Percentiles rank a stretch among this genome's conserved stretches.
Evolutionary conservation across 257 asterid species (phyloP).

Genomic region (Lantana camara): DNA sequence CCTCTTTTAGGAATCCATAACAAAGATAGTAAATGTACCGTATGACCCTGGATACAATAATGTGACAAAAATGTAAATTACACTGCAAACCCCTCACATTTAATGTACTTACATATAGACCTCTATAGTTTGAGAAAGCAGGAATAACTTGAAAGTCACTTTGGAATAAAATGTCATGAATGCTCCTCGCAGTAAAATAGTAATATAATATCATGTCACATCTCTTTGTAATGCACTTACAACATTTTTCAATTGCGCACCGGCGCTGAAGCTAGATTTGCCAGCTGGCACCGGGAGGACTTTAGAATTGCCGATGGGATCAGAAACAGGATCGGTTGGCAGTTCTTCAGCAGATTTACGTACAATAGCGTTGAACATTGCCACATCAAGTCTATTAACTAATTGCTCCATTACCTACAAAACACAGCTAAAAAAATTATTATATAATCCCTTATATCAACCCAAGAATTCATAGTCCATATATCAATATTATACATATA

Average conservation of each 20-base stretch:
- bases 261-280: conserved; percentile 82
- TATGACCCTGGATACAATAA: too few species aligned
- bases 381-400: conserved; percentile 84
- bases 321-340: conserved; percentile 95
- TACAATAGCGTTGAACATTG: conserved; percentile 95
- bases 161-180: too few species aligned
- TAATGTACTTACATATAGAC: too few species aligned
- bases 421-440: background rate
- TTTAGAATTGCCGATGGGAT: conserved; percentile 76
- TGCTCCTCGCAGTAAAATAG: too few species aligned
- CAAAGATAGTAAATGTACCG: too few species aligned
- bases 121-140: too few species aligned
- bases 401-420: conserved; percentile 89
- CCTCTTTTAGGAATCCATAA: too few species aligned
- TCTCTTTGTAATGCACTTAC: conserved; percentile 45
- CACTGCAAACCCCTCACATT: too few species aligned
- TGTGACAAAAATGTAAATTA: too few species aligned
- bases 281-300: conserved; percentile 91
- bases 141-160: too few species aligned
- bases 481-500: too few species aligned
- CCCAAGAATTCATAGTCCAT: too few species aligned
- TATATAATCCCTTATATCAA: background rate
- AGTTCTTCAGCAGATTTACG: conserved; percentile 80
- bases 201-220: background rate
- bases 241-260: conserved; percentile 87